Percentiles rank a stretch among this genome's conserved stretches.
These are phyloP conservation scores for Lagenaria siceraria DNA, from an alignment of 306 rosid genomes.

Conservation along the genomic window DNA sequence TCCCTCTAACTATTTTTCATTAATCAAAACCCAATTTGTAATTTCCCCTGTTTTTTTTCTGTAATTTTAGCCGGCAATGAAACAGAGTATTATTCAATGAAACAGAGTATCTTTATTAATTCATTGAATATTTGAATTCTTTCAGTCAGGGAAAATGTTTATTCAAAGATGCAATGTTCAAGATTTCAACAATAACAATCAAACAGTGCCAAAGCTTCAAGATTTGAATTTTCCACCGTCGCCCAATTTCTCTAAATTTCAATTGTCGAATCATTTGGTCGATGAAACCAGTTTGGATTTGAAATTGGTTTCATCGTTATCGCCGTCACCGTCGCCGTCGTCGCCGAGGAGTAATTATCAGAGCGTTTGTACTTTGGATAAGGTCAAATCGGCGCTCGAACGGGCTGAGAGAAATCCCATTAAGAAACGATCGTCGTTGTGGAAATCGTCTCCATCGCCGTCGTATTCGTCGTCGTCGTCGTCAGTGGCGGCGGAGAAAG, in stretches of 20 bases:
- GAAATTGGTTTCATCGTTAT: slow-evolving; percentile 35
- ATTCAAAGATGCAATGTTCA: slow-evolving; percentile 44
- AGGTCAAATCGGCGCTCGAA: slow-evolving; percentile 84
- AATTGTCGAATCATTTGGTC: slow-evolving; percentile 26
- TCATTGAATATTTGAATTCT: background rate
- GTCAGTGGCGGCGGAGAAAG: slow-evolving; percentile 23
- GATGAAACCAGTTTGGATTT: slow-evolving; percentile 57
- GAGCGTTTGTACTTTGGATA: slow-evolving; percentile 88
- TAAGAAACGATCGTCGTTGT: slow-evolving; percentile 30
- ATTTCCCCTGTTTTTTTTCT: background rate
- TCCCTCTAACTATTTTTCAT: background rate
- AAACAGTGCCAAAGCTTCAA: slow-evolving; percentile 43
- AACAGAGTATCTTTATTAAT: background rate
- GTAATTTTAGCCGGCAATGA: background rate
- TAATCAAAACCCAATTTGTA: background rate
- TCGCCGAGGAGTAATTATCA: slow-evolving; percentile 42
- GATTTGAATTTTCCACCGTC: slow-evolving; percentile 75
- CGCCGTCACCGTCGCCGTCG: slow-evolving; percentile 20
- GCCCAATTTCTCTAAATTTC: slow-evolving; percentile 14
- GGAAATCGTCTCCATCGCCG: slow-evolving; percentile 27
- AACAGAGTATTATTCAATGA: background rate
- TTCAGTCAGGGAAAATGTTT: slow-evolving; percentile 89
- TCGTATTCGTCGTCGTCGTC: slow-evolving; percentile 40
- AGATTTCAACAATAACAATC: slow-evolving; percentile 21
- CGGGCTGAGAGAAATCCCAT: slow-evolving; percentile 84